Base-by-base conservation (phyloP, 176 grass and related monocot species). In the Elymus sibiricus region DNA sequence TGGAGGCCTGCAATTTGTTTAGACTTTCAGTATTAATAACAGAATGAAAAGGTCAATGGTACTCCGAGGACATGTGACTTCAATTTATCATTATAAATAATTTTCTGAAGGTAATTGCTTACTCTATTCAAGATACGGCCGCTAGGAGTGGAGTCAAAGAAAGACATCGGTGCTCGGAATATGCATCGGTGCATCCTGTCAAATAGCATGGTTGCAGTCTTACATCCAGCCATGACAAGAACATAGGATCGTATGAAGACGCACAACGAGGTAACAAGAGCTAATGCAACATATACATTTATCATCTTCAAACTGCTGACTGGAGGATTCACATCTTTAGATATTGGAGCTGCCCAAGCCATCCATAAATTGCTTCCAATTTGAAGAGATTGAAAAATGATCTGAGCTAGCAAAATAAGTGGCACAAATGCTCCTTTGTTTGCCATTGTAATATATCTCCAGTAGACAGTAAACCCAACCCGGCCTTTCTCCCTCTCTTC, bases 161-260 rank as follows among this genome's bases (percentile, higher is more conserved):
- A 82, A 31, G 70, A 73, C 90, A 89, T 86, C 0, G 75, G 21
- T 78, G 86, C 64, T 11, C 79, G 42, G 32, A 89, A 83, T 70
- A 78, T 86, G 76, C 61, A 64, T 3, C 1, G 6, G 6, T 86
- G 56, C 79, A 88, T 75, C 19, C 84, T 70, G 53, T 56, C 7
- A 22, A 56, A 21, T 56, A 56, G 19, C 17, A 56, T 21, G 7
- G 19, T 56, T 56, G 53, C 17, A 21, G 17, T 56, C 53, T 22
- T 56, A 22, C 19, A 56, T 56, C 7, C 53, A 56, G 19, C 53
- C 19, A 22, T 9, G 6, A 22, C 53, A 22, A 56, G 53, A 9
- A 56, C 7, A 21, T 21, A 56, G 7, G 53, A 56, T 56, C 53
- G 17, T 56, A 56, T 56, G 53, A 56, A 22, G 53, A 22, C 53